phyloP scores from a whole-genome alignment of 805 yeast genomes.

The Metschnikowia santaceciliae region DNA sequence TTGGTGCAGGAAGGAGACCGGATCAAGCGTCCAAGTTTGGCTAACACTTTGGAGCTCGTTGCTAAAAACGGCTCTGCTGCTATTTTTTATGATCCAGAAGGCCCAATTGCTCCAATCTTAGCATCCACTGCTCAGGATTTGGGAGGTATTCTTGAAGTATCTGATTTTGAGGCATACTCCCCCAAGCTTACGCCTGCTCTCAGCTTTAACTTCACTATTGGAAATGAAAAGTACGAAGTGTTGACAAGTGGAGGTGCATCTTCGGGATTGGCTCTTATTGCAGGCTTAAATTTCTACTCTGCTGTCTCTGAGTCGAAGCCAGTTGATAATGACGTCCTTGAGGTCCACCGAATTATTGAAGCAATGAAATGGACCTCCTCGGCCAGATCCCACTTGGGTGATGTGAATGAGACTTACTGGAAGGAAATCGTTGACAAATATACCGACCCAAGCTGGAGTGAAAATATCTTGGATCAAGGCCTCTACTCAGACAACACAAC shows the following conservation, averaged over 20 bases:
- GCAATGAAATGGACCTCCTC: conserved; percentile 93
- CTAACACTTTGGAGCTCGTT: conserved; percentile 61
- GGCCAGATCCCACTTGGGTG: conserved; percentile 84
- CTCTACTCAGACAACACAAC: conserved; percentile 58
- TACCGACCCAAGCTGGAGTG: conserved; percentile 55
- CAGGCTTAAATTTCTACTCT: conserved; percentile 64
- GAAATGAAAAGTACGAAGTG: conserved; percentile 21
- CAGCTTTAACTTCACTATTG: conserved; percentile 16
- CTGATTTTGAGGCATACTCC: conserved; percentile 66
- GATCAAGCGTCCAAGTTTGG: conserved; percentile 56
- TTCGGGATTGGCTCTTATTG: conserved; percentile 75
- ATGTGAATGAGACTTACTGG: conserved; percentile 35
- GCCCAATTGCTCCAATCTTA: conserved; percentile 64
- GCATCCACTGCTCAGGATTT: conserved; percentile 44
- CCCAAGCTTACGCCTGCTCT: conserved; percentile 43
- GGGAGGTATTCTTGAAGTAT: conserved; percentile 63
- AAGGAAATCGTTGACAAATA: conserved; percentile 37
- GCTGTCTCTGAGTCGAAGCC: conserved; percentile 26
- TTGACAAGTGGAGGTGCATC: conserved; percentile 65
- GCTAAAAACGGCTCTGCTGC: conserved; percentile 77
- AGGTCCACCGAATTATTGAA: conserved; percentile 70
- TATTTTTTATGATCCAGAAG: conserved; percentile 78
- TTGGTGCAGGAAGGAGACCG: conserved; percentile 53
- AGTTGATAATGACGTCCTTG: conserved; percentile 17
- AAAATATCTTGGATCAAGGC: conserved; percentile 33